Evolutionary conservation across 257 asterid genomes (phyloP).

Genomic region (Schizonepeta tenuifolia): DNA sequence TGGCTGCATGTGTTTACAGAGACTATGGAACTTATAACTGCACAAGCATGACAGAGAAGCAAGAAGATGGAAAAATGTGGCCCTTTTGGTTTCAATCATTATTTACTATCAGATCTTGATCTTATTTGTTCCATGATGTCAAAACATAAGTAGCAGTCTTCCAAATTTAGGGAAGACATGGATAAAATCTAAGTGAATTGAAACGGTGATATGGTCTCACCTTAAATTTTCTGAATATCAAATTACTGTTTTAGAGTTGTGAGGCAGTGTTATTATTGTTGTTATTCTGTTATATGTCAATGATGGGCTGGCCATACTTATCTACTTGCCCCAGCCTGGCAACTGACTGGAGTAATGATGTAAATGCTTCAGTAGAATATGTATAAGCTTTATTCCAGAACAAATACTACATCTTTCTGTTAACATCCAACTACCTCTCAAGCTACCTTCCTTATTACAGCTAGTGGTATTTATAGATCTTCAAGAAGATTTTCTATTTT

Average conservation of each 20-base stretch:
- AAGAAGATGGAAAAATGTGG: neutral
- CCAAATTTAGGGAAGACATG: neutral
- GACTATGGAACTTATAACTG: neutral
- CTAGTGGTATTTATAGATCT: neutral
- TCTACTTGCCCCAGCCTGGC: neutral
- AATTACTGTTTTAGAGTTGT: neutral
- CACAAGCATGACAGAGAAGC: neutral
- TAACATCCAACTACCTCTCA: conserved; percentile 1
- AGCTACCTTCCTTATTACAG: conserved; percentile 18
- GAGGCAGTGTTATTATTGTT: neutral
- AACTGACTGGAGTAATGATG: neutral
- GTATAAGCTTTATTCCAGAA: neutral
- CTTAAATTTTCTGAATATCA: neutral
- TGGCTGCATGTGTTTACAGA: neutral
- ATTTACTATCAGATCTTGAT: conserved; percentile 4
- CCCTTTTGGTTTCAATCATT: neutral
- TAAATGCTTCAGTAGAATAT: neutral
- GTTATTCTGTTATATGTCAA: neutral
- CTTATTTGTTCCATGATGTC: neutral
- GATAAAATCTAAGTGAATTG: neutral
- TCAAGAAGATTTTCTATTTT: neutral
- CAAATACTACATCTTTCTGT: neutral
- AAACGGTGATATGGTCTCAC: neutral
- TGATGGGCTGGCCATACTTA: conserved; percentile 1
- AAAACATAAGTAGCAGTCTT: neutral